phyloP scores from a whole-genome alignment of 257 asterid genomes.

The Nicotiana attenuata region DNA sequence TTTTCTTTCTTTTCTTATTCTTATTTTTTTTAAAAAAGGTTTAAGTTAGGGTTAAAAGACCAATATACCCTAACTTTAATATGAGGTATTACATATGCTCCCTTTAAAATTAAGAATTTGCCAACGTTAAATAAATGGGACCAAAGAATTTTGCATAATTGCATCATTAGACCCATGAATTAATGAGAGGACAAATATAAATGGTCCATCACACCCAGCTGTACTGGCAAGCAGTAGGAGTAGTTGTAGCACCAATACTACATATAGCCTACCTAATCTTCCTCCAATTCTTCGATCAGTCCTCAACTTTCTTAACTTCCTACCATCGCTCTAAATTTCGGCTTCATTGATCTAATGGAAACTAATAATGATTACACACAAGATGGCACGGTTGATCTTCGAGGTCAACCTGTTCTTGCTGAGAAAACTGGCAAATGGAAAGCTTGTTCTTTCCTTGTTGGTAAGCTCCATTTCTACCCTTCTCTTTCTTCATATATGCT shows the following conservation, averaged over 20 bases:
- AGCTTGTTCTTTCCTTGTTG: slow-evolving; percentile 80
- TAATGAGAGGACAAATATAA: background rate
- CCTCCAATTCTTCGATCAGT: slow-evolving; percentile 15
- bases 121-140: background rate
- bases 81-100: too few species aligned
- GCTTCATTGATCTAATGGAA: slow-evolving; percentile 36
- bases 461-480: slow-evolving; percentile 19
- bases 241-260: background rate
- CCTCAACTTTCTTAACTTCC: slow-evolving; percentile 14
- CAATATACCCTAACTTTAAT: too few species aligned
- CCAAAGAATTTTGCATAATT: background rate
- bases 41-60: too few species aligned
- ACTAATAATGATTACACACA: slow-evolving; percentile 48
- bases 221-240: background rate
- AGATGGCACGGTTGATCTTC: slow-evolving; percentile 84
- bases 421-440: slow-evolving; percentile 81
- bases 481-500: background rate
- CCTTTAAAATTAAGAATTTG: too few species aligned
- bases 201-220: slow-evolving; percentile 8
- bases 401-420: slow-evolving; percentile 59
- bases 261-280: slow-evolving; percentile 2
- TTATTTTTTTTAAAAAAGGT: too few species aligned
- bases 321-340: background rate
- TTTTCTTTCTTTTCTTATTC: too few species aligned
- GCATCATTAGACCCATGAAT: background rate